Evolutionary conservation across 805 yeast genomes (phyloP).

Genomic region (Lipomyces kockii): DNA sequence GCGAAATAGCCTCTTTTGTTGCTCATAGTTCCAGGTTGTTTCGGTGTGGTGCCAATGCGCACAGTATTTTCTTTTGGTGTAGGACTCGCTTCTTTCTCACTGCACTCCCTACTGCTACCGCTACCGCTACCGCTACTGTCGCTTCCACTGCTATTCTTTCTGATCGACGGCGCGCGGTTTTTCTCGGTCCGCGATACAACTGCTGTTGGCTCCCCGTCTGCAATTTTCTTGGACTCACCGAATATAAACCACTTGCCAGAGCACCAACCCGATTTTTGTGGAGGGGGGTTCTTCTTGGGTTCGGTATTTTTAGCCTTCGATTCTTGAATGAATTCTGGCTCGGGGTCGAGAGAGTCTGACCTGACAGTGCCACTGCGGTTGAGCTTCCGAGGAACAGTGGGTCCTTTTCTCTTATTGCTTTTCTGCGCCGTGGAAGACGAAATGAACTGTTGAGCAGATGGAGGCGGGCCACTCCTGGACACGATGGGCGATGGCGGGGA

Average conservation of each 20-base stretch:
- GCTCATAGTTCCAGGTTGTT: neutral
- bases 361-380: conserved; percentile 21
- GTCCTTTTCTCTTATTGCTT: neutral
- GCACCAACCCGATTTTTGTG: conserved; percentile 14
- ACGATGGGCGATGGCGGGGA: conserved; percentile 33
- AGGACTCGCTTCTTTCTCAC: conserved; percentile 10
- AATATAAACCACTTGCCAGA: conserved; percentile 6
- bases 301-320: conserved; percentile 4
- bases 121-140: conserved; percentile 21
- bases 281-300: neutral
- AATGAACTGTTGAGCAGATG: neutral
- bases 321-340: neutral
- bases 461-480: conserved; percentile 1
- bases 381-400: conserved; percentile 23
- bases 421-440: neutral
- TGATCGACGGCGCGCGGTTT: neutral
- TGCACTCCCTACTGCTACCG: conserved; percentile 2
- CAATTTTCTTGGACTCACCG: conserved; percentile 8
- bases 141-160: conserved; percentile 11
- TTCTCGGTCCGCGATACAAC: neutral
- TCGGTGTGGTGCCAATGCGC: neutral
- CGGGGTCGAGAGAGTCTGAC: conserved; percentile 20
- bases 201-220: neutral
- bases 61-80: conserved; percentile 9
- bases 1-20: conserved; percentile 17